These are phyloP conservation scores for Pleurotus djamor DNA, from an alignment of 768 basidiomycete species.

Conservation along the genomic window DNA sequence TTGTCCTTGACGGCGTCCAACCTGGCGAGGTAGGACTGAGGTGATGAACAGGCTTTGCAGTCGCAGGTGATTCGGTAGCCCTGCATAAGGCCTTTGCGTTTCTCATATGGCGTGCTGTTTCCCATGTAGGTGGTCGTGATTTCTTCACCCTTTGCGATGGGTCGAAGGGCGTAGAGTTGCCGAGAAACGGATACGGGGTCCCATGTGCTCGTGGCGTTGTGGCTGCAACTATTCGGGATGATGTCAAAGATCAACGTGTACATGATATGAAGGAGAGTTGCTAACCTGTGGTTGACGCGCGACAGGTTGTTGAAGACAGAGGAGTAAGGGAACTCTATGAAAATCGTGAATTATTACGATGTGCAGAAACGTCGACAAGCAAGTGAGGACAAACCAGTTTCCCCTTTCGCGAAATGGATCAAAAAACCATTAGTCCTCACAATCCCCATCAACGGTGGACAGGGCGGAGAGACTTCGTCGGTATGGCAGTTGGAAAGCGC, in stretches of 20 bases:
- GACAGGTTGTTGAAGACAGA: conserved; percentile 17
- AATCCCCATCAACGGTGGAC: no score
- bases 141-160: conserved; percentile 30
- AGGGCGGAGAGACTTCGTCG: no score
- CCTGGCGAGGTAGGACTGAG: background rate
- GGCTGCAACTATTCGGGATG: conserved; percentile 16
- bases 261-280: background rate
- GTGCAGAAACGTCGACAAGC: background rate
- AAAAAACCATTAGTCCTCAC: conserved; percentile 24
- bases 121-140: conserved; percentile 25
- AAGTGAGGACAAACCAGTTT: background rate
- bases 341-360: background rate
- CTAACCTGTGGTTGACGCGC: conserved; percentile 21
- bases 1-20: background rate
- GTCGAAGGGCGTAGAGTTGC: conserved; percentile 21
- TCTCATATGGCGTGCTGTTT: conserved; percentile 6
- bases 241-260: background rate
- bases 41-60: conserved; percentile 14
- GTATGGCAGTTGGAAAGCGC: no score
- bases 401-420: background rate
- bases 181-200: conserved; percentile 22
- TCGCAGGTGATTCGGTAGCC: conserved; percentile 29
- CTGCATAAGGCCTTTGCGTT: conserved; percentile 20
- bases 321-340: conserved; percentile 6
- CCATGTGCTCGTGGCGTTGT: conserved; percentile 18